Base-by-base conservation (phyloP, 352 stramenopile species). In the Pythium aquatile region DNA sequence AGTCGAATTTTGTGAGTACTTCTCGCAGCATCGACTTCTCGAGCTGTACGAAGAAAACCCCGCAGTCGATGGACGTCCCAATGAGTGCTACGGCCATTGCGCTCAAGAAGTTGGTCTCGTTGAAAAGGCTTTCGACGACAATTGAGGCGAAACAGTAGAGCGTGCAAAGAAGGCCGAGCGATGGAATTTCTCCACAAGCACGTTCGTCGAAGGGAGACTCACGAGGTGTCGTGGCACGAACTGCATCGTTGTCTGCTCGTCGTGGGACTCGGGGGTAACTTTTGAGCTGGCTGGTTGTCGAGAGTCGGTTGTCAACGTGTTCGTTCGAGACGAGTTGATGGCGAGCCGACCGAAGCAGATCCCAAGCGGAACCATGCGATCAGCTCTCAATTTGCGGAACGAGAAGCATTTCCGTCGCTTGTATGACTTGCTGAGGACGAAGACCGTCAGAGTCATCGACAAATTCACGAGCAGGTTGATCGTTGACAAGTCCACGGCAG, bases 391-490 rank as follows among this genome's bases (percentile, higher is more conserved):
- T n/a, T 40, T 56, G 8, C 10, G 1, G 5, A 20, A 6, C 8
- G 49, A 56, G 26, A 56, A 56, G 30, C 26, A 56, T 37, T 56
- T 56, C 1, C 63, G 55, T 6, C 63, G 55, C 49, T 69, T 69
- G 63, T 61, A 69, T 13, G 56, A 55, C 35, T 69, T 69, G 56
- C 61, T 69, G 37, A 61, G 46, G 47, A 64, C 55, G 30, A 69
- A 69, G 30, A 65, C 60, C 0, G 42, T 57, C 11, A 69, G 63
- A 14, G 63, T 69, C n/a, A 61, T 48, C 17, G 63, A 69, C n/a
- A 69, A 49, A 33, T 69, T 69, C 48, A 46, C 48, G 37, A 69
- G 37, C 28, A 65, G 51, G 24, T 69, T 69, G 48, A 68, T 32
- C 40, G 55, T 7, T 2, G 54, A 32, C 17, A 68, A 52, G 32